Conservation (phyloP, 2,329 filamentous ascomycete species). For the Sarocladiaceae sp. region DNA sequence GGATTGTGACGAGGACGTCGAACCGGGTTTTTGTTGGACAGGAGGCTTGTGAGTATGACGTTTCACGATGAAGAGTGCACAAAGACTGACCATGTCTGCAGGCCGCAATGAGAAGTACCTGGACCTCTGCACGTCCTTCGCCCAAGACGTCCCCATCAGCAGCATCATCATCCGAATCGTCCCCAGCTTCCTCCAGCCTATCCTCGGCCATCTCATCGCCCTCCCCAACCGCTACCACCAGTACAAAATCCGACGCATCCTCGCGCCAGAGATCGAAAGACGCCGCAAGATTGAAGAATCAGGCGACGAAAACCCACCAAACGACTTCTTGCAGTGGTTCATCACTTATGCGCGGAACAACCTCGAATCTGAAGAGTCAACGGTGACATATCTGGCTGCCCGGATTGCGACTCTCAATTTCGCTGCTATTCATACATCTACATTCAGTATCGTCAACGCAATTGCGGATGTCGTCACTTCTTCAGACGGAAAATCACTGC, state of each 20-base stretch:
- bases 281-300: neutral
- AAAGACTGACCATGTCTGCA: too few relatives aligned
- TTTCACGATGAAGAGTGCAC: too few relatives aligned
- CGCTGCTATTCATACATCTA: slow-evolving; percentile 8
- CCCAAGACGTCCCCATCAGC: slow-evolving; percentile 4
- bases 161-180: slow-evolving; percentile 28
- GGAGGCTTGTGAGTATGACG: neutral
- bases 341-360: neutral
- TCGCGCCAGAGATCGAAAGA: slow-evolving; percentile 5
- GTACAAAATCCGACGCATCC: neutral
- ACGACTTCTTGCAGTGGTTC: slow-evolving; percentile 9
- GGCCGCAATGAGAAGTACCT: slow-evolving; percentile 6
- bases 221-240: slow-evolving; percentile 16
- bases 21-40: slow-evolving; percentile 8
- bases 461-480: slow-evolving; percentile 4
- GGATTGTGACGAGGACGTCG: slow-evolving; percentile 2
- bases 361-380: neutral
- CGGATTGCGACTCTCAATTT: slow-evolving; percentile 9
- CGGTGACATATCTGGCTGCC: neutral
- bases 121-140: neutral
- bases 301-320: neutral
- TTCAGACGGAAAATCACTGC: neutral
- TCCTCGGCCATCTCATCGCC: slow-evolving; percentile 18
- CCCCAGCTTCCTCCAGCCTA: slow-evolving; percentile 15
- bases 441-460: slow-evolving; percentile 8